Evolutionary conservation across 1,284 basidiomycete genomes (phyloP).

Genomic region (Chalciporus sp.): DNA sequence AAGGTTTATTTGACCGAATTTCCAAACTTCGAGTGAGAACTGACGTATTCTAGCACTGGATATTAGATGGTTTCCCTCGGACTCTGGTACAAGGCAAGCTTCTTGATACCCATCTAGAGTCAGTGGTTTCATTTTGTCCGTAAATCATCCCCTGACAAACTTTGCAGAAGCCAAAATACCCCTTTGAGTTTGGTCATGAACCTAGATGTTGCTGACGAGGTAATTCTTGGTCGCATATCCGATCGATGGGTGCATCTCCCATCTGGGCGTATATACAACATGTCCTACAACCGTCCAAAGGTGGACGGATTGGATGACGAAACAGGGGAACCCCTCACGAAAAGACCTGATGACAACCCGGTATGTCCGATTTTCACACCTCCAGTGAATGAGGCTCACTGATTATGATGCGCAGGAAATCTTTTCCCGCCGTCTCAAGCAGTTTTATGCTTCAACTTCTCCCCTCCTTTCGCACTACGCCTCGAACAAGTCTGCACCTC

Average conservation of each 20-base stretch:
- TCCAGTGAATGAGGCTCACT: slow-evolving; percentile 1
- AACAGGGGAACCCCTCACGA: slow-evolving; percentile 88
- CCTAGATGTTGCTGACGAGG: slow-evolving; percentile 87
- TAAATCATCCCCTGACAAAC: slow-evolving; percentile 2
- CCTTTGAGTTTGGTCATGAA: slow-evolving; percentile 88
- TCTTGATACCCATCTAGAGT: slow-evolving; percentile 77
- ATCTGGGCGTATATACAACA: slow-evolving; percentile 94
- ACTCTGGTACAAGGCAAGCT: slow-evolving; percentile 89
- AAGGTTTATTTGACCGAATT: slow-evolving; percentile 46
- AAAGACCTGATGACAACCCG: slow-evolving; percentile 92
- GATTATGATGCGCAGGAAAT: slow-evolving; percentile 58
- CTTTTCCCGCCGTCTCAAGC: slow-evolving; percentile 77
- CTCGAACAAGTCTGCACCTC: slow-evolving; percentile 38
- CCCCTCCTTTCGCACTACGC: slow-evolving; percentile 84
- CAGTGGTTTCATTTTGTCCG: slow-evolving; percentile 25
- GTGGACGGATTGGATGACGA: slow-evolving; percentile 87
- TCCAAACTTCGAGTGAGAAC: background rate
- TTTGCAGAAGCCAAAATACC: slow-evolving; percentile 51
- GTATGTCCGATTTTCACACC: slow-evolving; percentile 47
- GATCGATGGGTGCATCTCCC: slow-evolving; percentile 94
- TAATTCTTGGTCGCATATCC: slow-evolving; percentile 89
- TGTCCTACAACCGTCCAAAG: slow-evolving; percentile 88
- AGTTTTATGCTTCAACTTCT: slow-evolving; percentile 88
- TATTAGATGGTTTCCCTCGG: slow-evolving; percentile 95
- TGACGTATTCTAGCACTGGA: slow-evolving; percentile 69